Evolutionary conservation across 352 stramenopile genomes (phyloP).

Genomic region (Pythium vanterpoolii): DNA sequence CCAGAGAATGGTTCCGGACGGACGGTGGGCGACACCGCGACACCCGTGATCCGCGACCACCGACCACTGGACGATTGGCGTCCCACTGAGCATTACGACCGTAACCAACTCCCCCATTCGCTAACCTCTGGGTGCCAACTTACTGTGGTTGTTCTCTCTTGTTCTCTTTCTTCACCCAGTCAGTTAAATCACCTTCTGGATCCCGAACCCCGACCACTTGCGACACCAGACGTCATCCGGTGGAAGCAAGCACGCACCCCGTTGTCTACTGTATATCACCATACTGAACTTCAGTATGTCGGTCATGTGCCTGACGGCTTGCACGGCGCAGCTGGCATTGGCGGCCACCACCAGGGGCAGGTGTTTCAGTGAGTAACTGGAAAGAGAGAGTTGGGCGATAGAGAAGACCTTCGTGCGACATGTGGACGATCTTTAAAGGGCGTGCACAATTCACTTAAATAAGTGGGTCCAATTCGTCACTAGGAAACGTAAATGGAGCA

Average conservation of each 20-base stretch:
- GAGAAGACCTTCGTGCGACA: constrained; percentile 9
- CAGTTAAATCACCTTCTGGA: background rate
- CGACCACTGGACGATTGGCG: background rate
- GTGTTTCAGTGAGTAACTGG: constrained; percentile 2
- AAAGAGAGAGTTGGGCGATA: background rate
- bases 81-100: background rate
- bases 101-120: background rate
- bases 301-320: background rate
- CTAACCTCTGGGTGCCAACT: background rate
- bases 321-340: background rate
- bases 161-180: background rate
- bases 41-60: background rate
- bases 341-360: background rate
- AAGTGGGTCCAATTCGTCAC: background rate
- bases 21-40: background rate
- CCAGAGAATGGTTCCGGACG: background rate
- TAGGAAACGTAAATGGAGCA: background rate
- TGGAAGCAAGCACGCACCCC: background rate
- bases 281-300: background rate
- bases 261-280: background rate
- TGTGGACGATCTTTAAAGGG: background rate
- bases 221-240: background rate
- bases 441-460: background rate
- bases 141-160: background rate
- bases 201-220: background rate